Conservation (phyloP, 2,329 filamentous ascomycete genomes). For the Pseudogymnoascus pannorum region DNA sequence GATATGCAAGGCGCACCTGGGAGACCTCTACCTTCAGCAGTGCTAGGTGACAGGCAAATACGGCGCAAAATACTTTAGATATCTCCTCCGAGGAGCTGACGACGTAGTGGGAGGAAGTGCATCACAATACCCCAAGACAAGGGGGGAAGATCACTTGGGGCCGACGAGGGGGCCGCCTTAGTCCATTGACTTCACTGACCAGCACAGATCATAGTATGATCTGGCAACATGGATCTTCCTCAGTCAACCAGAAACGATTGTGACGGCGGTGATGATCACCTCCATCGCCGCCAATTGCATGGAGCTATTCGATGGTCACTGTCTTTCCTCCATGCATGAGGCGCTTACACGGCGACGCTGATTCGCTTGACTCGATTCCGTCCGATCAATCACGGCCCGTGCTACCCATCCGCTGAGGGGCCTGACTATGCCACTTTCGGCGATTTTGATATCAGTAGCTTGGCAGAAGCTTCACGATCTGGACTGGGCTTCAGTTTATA, state of each 20-base stretch:
- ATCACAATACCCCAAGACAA: background rate
- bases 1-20: constrained; percentile 1
- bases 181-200: constrained; percentile 3
- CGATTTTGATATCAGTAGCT: background rate
- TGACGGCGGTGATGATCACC: background rate
- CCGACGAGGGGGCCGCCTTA: background rate
- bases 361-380: background rate
- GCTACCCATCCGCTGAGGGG: background rate
- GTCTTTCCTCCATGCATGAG: background rate
- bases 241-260: background rate
- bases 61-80: background rate
- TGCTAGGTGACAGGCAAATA: background rate
- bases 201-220: constrained; percentile 4
- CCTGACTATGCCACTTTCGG: constrained; percentile 1
- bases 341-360: constrained; percentile 1
- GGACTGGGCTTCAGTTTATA: background rate
- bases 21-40: background rate
- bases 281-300: constrained; percentile 3
- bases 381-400: constrained; percentile 5
- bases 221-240: constrained; percentile 5
- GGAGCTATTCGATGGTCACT: background rate
- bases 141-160: background rate
- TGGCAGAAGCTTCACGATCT: constrained; percentile 6
- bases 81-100: background rate
- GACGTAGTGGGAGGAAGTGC: background rate